Conservation (phyloP, 148 eudicot genomes). For the Amaranthus palmeri region DNA sequence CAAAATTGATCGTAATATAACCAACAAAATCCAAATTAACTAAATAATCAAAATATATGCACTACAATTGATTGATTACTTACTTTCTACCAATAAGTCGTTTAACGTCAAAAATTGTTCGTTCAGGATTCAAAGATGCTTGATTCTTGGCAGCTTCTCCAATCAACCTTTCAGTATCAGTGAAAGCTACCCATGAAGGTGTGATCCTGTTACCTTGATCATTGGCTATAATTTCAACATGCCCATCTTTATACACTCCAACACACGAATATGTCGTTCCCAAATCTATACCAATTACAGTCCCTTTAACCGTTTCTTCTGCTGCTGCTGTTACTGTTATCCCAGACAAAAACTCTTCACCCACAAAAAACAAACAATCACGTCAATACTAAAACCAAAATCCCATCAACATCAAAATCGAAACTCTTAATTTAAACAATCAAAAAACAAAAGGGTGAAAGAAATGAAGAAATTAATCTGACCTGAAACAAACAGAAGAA, state of each 20-base stretch:
- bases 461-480: background rate
- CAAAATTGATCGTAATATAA: too few species aligned
- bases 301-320: conserved; percentile 28
- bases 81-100: conserved; percentile 49
- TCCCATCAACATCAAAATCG: too few species aligned
- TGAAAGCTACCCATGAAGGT: conserved; percentile 55
- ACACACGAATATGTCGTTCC: conserved; percentile 55
- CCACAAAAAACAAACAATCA: background rate
- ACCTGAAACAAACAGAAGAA: conserved; percentile 22
- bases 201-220: conserved; percentile 52
- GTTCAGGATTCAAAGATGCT: conserved; percentile 42
- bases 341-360: conserved; percentile 29
- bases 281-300: conserved; percentile 44
- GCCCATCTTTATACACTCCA: conserved; percentile 36
- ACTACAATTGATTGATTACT: background rate
- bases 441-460: background rate
- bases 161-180: conserved; percentile 42
- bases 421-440: background rate
- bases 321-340: conserved; percentile 31
- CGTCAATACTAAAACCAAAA: background rate
- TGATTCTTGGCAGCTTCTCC: conserved; percentile 57
- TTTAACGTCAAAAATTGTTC: conserved; percentile 45
- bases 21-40: too few species aligned
- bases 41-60: background rate
- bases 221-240: conserved; percentile 41